A percentile compares a stretch with the other conserved stretches of the same genome.
These are phyloP conservation scores for Tetrahymena elliotti DNA, from an alignment of 73 alveolate genomes.

Conservation along the genomic window DNA sequence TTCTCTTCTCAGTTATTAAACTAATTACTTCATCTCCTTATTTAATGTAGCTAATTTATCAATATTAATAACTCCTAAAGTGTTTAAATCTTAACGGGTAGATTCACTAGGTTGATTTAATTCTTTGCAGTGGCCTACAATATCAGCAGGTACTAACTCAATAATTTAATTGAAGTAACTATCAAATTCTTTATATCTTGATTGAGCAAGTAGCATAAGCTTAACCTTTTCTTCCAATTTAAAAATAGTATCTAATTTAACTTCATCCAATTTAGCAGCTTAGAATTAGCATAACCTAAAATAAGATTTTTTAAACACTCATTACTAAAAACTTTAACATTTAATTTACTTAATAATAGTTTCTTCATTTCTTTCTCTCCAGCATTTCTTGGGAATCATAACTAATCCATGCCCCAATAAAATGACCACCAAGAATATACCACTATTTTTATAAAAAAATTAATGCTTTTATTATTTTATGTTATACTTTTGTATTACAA, in stretches of 20 bases:
- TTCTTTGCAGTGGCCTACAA: not conserved
- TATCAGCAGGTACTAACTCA: not conserved
- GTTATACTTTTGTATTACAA: slow-evolving; percentile 17
- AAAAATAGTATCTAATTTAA: slow-evolving; percentile 4
- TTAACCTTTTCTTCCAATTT: slow-evolving; percentile 22
- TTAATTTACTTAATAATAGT: not conserved
- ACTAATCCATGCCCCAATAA: slow-evolving; percentile 29
- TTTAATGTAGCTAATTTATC: not conserved
- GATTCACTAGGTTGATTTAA: slow-evolving; percentile 10
- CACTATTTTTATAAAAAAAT: not conserved
- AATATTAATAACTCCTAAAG: not conserved
- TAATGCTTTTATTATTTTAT: no score
- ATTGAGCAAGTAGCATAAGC: not conserved
- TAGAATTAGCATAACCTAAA: not conserved
- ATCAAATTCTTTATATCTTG: slow-evolving; percentile 9
- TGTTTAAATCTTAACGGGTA: slow-evolving; percentile 2
- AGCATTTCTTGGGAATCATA: slow-evolving; percentile 23
- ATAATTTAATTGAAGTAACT: slow-evolving; percentile 9
- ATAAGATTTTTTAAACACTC: not conserved
- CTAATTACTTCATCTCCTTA: not conserved
- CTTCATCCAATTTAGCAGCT: slow-evolving; percentile 21
- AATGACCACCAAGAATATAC: slow-evolving; percentile 18
- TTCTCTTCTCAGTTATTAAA: slow-evolving; percentile 17
- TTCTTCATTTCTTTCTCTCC: slow-evolving; percentile 32
- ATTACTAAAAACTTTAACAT: no score